Evolutionary conservation across 805 yeast genomes (phyloP).

Genomic region (Candida corydali): DNA sequence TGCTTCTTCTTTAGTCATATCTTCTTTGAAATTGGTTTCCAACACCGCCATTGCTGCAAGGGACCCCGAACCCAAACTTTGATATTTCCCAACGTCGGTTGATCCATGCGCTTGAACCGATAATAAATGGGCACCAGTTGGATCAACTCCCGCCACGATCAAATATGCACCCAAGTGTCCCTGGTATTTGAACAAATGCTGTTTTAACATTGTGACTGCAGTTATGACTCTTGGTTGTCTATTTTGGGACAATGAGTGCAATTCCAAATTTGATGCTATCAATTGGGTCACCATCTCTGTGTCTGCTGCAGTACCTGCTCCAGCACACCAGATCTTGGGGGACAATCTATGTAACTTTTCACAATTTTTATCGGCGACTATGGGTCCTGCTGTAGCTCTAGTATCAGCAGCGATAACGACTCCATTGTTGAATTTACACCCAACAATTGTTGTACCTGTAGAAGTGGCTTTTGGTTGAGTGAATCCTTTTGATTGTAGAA

Average conservation of each 20-base stretch:
- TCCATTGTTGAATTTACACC: slow-evolving; percentile 88
- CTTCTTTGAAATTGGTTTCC: slow-evolving; percentile 82
- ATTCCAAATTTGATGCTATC: slow-evolving; percentile 84
- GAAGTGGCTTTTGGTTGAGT: slow-evolving; percentile 87
- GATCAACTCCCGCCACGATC: slow-evolving; percentile 97
- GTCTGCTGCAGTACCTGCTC: slow-evolving; percentile 99
- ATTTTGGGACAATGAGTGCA: slow-evolving; percentile 78
- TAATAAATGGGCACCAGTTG: slow-evolving; percentile 90
- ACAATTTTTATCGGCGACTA: slow-evolving; percentile 97
- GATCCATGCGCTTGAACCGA: slow-evolving; percentile 98
- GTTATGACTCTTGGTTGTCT: slow-evolving; percentile 92
- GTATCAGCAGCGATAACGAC: slow-evolving; percentile 99
- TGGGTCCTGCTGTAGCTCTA: slow-evolving; percentile 93
- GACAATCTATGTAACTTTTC: slow-evolving; percentile 88
- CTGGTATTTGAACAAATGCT: slow-evolving; percentile 93
- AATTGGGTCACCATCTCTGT: slow-evolving; percentile 97
- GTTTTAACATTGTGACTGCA: slow-evolving; percentile 88
- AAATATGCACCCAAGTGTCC: slow-evolving; percentile 97
- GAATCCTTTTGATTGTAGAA: slow-evolving; percentile 66
- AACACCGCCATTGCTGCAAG: slow-evolving; percentile 98
- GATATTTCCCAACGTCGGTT: slow-evolving; percentile 91
- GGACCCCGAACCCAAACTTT: slow-evolving; percentile 93
- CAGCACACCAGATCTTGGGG: slow-evolving; percentile 98
- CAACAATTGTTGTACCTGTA: slow-evolving; percentile 99
- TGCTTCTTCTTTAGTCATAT: slow-evolving; percentile 83